Percentiles rank a stretch among this genome's conserved stretches.
Evolutionary conservation across 2,329 filamentous ascomycete genomes (phyloP).

Genomic region (Rutstroemia sp.): DNA sequence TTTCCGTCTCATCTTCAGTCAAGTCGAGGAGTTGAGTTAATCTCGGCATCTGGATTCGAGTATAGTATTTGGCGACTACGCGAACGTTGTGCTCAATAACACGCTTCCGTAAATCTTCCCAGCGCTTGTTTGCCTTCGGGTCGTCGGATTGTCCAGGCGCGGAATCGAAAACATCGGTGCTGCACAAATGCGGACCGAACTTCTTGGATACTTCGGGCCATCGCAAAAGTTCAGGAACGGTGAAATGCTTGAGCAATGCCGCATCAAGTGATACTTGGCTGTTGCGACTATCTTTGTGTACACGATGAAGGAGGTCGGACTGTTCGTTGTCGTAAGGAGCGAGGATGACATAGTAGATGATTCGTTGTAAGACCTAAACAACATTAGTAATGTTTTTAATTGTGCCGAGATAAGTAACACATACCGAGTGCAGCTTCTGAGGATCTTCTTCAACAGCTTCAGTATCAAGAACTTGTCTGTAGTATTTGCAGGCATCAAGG

Average conservation of each 20-base stretch:
- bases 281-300: constrained; percentile 79
- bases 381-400: constrained; percentile 13
- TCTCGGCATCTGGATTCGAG: constrained; percentile 86
- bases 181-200: constrained; percentile 81
- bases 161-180: constrained; percentile 82
- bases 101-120: constrained; percentile 92
- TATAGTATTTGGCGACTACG: constrained; percentile 98
- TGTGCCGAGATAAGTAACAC: constrained; percentile 24
- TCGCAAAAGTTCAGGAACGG: constrained; percentile 92
- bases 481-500: constrained; percentile 95
- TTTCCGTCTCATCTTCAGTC: constrained; percentile 92
- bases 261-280: constrained; percentile 70
- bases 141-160: constrained; percentile 59
- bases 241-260: constrained; percentile 88
- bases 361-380: constrained; percentile 75
- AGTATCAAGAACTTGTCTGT: constrained; percentile 92
- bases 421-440: constrained; percentile 74
- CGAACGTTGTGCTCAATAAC: constrained; percentile 99
- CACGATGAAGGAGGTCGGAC: constrained; percentile 90
- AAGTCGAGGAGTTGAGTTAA: constrained; percentile 87
- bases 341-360: constrained; percentile 96
- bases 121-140: constrained; percentile 75
- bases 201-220: constrained; percentile 90
- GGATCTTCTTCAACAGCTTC: constrained; percentile 90
- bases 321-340: constrained; percentile 98